Evolutionary conservation across 768 basidiomycete species (phyloP), one percentile per base, ranked within the genome.

Genomic region (Tephrocybe rancida): DNA sequence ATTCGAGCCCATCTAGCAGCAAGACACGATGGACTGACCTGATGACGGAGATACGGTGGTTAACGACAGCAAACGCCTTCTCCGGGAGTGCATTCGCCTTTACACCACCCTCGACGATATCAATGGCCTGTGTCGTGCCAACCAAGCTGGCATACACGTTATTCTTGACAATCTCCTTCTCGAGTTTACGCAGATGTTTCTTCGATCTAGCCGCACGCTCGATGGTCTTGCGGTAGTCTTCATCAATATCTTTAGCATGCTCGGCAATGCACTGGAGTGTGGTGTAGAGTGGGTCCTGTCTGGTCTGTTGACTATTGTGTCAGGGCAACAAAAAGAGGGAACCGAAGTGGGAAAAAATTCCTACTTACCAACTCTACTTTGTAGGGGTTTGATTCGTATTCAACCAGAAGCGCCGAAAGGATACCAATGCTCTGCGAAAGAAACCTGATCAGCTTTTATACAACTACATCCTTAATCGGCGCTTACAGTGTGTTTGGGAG

Each of bases 11-110:
- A 43, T 16, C 26, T 37, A 6, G 14, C n/a, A n/a, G 25, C 30
- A 38, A 32, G 43, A 10, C 19, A 30, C 2, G 30, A 14, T 44
- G 21, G 5, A 48, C 75, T 29, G 25, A 78, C 85, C 84, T 86
- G 44, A 78, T 73, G 6, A 80, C 79, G 4, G 85, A 77, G 47
- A 91, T 82, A 5, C 89, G 84, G 61, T 88, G 87, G 62, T 92
- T 89, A 25, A 91, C 77, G 21, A 90, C 67, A 0, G 85, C 87
- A 65, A 73, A 84, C 1, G 82, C 86, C 50, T 72, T 75, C 68
- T 93, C 91, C 0, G 92, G 92, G 21, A 95, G 78, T 24, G 90
- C 90, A 61, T 93, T 93, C 24, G 78, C 76, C 68, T 92, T 91
- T 25, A 86, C 81, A 10, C 85, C 86, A 19, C 84, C 84, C n/a